A percentile compares a stretch with the other conserved stretches of the same genome.
Conservation (phyloP, 441 rosid genomes). For the Populus hybrid region DNA sequence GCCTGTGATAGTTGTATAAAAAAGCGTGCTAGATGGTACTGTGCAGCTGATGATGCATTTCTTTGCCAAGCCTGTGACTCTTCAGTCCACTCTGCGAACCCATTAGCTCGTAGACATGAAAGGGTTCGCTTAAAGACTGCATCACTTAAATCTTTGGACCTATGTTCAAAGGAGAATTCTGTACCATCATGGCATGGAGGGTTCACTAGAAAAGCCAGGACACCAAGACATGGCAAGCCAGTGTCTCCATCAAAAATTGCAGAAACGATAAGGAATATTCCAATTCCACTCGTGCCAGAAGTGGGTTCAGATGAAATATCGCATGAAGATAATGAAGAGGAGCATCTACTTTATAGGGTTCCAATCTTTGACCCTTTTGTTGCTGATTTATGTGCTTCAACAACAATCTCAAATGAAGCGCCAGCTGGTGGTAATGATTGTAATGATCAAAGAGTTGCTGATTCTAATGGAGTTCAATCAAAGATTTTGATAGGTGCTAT, state of each 20-base stretch:
- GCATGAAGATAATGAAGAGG: constrained; percentile 55
- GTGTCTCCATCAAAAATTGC: neutral
- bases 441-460: constrained; percentile 5
- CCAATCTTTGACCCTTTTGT: constrained; percentile 68
- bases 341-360: constrained; percentile 75
- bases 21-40: constrained; percentile 87
- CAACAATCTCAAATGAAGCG: constrained; percentile 30
- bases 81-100: constrained; percentile 82
- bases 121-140: constrained; percentile 72
- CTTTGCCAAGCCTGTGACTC: constrained; percentile 85
- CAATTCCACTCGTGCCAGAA: constrained; percentile 64
- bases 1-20: constrained; percentile 39
- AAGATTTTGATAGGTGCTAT: constrained; percentile 2
- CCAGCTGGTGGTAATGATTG: neutral
- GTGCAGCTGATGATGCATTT: constrained; percentile 95
- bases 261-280: constrained; percentile 16
- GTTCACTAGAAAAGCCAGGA: constrained; percentile 73
- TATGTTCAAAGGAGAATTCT: constrained; percentile 12
- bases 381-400: constrained; percentile 41
- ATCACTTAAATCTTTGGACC: constrained; percentile 29
- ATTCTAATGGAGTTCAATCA: constrained; percentile 19
- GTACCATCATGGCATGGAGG: constrained; percentile 74
- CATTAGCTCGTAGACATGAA: constrained; percentile 78
- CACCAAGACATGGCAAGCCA: constrained; percentile 55
- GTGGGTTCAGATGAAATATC: constrained; percentile 55